Conservation (phyloP, 805 yeast genomes). For the Candida maris region DNA sequence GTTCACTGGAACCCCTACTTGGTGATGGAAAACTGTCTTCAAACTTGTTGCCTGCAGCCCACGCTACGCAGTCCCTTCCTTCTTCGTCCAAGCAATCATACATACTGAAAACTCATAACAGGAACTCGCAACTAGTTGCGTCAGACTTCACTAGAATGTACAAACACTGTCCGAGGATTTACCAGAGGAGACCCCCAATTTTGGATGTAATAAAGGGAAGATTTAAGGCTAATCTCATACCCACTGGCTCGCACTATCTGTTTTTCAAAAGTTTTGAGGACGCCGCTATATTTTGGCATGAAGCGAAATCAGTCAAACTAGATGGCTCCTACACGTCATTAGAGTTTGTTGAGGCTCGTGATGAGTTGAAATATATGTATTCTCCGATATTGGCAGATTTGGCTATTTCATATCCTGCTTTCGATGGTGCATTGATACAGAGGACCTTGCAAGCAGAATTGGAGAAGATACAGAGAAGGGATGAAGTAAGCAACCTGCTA, state of each 20-base stretch:
- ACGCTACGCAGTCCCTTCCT: constrained; percentile 4
- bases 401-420: constrained; percentile 4
- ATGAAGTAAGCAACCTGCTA: constrained; percentile 5
- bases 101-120: constrained; percentile 37
- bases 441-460: constrained; percentile 3
- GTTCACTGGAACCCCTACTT: not conserved
- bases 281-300: constrained; percentile 51
- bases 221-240: constrained; percentile 40
- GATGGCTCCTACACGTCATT: constrained; percentile 49
- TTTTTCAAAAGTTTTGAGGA: constrained; percentile 43
- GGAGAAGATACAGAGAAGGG: constrained; percentile 1
- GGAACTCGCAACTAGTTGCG: constrained; percentile 34
- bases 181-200: constrained; percentile 16
- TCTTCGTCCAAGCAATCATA: constrained; percentile 20
- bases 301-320: constrained; percentile 41
- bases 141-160: constrained; percentile 39
- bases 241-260: constrained; percentile 50
- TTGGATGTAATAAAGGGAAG: constrained; percentile 49
- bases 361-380: constrained; percentile 19
- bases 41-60: not conserved
- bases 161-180: constrained; percentile 30
- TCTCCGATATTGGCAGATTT: constrained; percentile 22
- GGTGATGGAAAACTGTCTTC: not conserved
- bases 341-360: constrained; percentile 38
- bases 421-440: constrained; percentile 4